Percentiles rank a stretch among this genome's conserved stretches.
phyloP scores from a whole-genome alignment of 108 stramenopile genomes.

The Tribonema minus region DNA sequence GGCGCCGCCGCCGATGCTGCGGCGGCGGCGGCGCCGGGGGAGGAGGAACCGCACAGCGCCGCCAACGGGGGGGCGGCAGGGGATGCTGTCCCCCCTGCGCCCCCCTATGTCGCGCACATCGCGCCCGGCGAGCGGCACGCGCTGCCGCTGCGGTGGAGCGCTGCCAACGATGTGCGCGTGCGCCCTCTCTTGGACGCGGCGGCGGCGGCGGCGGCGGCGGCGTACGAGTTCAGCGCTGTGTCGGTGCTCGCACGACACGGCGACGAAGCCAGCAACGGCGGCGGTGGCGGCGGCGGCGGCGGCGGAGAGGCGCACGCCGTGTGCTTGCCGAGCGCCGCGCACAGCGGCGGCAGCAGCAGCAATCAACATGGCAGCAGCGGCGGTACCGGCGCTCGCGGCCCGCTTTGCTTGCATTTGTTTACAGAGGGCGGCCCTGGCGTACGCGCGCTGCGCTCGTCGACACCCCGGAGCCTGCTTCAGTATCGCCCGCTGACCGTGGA shows the following conservation, averaged over 20 bases:
- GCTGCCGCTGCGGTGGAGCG: constrained; percentile 17
- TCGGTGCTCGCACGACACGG: too few relatives aligned
- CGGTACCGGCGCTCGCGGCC: not conserved
- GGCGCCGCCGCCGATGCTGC: not conserved
- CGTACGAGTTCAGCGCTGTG: too few relatives aligned
- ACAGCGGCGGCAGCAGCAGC: not conserved
- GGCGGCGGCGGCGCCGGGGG: not conserved
- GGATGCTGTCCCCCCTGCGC: too few relatives aligned
- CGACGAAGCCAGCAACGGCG: not conserved
- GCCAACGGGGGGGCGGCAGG: too few relatives aligned
- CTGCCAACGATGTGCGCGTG: constrained; percentile 16
- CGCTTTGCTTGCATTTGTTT: not conserved
- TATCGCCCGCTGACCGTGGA: not conserved
- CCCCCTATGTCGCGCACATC: too few relatives aligned
- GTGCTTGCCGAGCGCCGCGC: not conserved
- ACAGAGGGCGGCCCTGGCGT: not conserved
- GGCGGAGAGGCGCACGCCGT: not conserved
- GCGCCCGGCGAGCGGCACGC: constrained; percentile 15
- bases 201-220: not conserved
- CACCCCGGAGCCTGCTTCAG: not conserved
- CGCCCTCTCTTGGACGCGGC: not conserved
- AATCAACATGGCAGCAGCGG: not conserved
- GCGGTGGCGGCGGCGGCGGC: not conserved
- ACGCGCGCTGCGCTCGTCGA: not conserved
- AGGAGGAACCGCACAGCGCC: not conserved